Evolutionary conservation across 169 alveolate genomes (phyloP).

Genomic region (Plasmodium gonderi): DNA sequence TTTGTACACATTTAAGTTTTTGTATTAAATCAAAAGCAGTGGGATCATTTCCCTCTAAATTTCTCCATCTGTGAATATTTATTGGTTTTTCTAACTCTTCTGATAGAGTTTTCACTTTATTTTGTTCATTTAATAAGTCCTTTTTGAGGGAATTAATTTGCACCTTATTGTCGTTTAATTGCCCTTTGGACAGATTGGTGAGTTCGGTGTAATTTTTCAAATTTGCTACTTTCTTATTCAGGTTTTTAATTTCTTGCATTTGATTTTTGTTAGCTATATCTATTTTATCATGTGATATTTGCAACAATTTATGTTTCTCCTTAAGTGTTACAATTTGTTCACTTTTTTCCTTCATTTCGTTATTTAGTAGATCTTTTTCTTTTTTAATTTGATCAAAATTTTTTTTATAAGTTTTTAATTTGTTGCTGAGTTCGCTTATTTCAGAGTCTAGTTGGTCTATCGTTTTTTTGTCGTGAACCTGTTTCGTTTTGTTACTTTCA

Average conservation of each 20-base stretch:
- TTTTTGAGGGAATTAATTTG: slow-evolving; percentile 83
- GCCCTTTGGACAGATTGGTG: slow-evolving; percentile 88
- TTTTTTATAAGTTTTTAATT: slow-evolving; percentile 87
- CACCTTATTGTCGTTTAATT: slow-evolving; percentile 84
- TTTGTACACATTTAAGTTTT: slow-evolving; percentile 59
- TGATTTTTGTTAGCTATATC: slow-evolving; percentile 86
- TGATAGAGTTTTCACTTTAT: slow-evolving; percentile 91
- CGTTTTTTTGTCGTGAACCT: slow-evolving; percentile 85
- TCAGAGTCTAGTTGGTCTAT: slow-evolving; percentile 87
- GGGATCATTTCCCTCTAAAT: slow-evolving; percentile 67
- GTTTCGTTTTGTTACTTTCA: slow-evolving; percentile 85
- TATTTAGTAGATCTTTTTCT: slow-evolving; percentile 83
- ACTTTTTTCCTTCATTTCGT: slow-evolving; percentile 90
- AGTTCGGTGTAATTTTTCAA: slow-evolving; percentile 86
- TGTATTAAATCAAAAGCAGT: slow-evolving; percentile 68
- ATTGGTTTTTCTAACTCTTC: slow-evolving; percentile 95
- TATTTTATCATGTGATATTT: slow-evolving; percentile 88
- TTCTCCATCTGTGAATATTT: slow-evolving; percentile 88
- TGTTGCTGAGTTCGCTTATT: slow-evolving; percentile 88
- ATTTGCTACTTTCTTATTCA: slow-evolving; percentile 81
- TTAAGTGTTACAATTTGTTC: slow-evolving; percentile 87
- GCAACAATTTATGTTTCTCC: slow-evolving; percentile 90
- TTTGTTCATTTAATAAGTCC: slow-evolving; percentile 86
- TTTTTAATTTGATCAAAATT: slow-evolving; percentile 86
- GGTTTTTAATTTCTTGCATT: slow-evolving; percentile 79